Percentiles rank a stretch among this genome's conserved stretches.
These are phyloP conservation scores for Xylaria digitata DNA, from an alignment of 2,329 filamentous ascomycete species.

Conservation along the genomic window DNA sequence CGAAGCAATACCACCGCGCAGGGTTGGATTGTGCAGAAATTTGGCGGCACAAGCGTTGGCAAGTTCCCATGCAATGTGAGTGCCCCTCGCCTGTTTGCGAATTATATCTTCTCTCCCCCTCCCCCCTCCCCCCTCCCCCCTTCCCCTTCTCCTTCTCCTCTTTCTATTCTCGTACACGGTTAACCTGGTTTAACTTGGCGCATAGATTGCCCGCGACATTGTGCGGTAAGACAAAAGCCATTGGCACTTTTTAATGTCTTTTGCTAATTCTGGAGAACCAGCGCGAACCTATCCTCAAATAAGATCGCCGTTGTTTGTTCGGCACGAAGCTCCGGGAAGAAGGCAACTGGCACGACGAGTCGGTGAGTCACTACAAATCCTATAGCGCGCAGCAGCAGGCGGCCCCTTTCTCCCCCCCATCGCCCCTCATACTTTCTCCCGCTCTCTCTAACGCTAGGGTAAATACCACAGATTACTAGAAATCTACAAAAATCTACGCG, in stretches of 20 bases:
- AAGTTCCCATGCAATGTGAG: slow-evolving; percentile 82
- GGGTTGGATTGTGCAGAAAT: slow-evolving; percentile 92
- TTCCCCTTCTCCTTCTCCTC: not conserved
- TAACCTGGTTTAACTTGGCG: slow-evolving; percentile 35
- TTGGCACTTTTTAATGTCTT: slow-evolving; percentile 29
- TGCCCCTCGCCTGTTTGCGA: slow-evolving; percentile 47
- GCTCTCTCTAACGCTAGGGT: slow-evolving; percentile 31
- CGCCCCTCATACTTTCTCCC: too few relatives aligned
- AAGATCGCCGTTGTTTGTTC: slow-evolving; percentile 95
- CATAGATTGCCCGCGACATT: slow-evolving; percentile 74
- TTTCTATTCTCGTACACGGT: slow-evolving; percentile 10
- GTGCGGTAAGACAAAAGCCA: slow-evolving; percentile 62
- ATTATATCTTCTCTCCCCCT: too few relatives aligned
- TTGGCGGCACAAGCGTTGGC: slow-evolving; percentile 93
- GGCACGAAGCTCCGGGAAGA: slow-evolving; percentile 92
- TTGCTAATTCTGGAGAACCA: slow-evolving; percentile 49
- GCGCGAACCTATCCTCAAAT: slow-evolving; percentile 71
- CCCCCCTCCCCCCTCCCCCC: not conserved
- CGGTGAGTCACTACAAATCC: slow-evolving; percentile 68
- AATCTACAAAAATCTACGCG: slow-evolving; percentile 68
- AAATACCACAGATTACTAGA: slow-evolving; percentile 62
- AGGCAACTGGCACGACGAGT: slow-evolving; percentile 94
- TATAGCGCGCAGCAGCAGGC: not conserved
- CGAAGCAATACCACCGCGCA: slow-evolving; percentile 52
- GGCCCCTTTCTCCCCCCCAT: not conserved